Percentiles rank a stretch among this genome's conserved stretches.
phyloP scores from a whole-genome alignment of 2,329 filamentous ascomycete genomes.

The Eutypella sp. region DNA sequence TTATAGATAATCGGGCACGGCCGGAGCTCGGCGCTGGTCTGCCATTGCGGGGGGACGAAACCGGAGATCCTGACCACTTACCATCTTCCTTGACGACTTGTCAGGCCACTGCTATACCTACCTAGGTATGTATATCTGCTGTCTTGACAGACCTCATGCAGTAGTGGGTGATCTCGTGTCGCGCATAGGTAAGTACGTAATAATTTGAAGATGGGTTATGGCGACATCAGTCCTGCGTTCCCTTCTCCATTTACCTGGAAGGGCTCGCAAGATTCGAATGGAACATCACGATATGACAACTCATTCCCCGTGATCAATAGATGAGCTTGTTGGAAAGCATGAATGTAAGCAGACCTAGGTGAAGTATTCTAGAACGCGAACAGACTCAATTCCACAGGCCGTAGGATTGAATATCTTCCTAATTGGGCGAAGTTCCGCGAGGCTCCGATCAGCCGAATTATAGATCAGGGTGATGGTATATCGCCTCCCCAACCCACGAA shows the following conservation, averaged over 20 bases:
- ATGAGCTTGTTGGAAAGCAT: background rate
- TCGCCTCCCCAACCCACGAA: no score
- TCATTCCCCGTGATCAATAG: background rate
- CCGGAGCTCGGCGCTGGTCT: background rate
- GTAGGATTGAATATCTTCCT: background rate
- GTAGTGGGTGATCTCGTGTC: background rate
- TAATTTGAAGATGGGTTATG: no score
- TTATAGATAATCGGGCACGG: background rate
- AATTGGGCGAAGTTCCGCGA: background rate
- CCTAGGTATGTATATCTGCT: background rate
- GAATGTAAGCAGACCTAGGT: constrained; percentile 1
- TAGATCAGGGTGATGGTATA: background rate
- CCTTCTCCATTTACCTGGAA: no score
- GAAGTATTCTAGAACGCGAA: background rate
- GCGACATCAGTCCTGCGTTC: no score
- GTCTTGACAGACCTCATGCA: no score
- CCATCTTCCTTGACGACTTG: background rate
- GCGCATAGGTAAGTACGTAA: background rate
- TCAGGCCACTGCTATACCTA: background rate
- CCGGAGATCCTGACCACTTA: no score
- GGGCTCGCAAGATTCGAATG: no score
- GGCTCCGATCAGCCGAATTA: background rate
- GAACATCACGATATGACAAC: no score
- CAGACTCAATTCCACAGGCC: no score
- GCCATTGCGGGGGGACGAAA: background rate